phyloP scores from a whole-genome alignment of 345 rosid species.

The Populus simonii region DNA sequence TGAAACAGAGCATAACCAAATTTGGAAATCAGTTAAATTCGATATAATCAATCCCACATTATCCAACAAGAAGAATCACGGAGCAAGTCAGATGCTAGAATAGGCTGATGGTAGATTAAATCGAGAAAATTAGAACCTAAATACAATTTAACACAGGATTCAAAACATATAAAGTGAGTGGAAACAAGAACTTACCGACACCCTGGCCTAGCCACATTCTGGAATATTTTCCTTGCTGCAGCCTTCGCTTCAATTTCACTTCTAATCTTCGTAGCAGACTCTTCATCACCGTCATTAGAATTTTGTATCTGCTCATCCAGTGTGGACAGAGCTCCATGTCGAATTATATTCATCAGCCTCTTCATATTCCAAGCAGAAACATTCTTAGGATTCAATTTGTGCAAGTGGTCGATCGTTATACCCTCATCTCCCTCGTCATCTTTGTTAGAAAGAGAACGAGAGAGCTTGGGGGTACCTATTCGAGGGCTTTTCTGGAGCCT shows the following conservation, averaged over 20 bases:
- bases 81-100: not conserved
- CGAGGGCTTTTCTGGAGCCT: slow-evolving; percentile 26
- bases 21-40: not conserved
- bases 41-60: not conserved
- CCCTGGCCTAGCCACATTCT: slow-evolving; percentile 31
- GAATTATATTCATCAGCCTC: slow-evolving; percentile 33
- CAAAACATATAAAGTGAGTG: not conserved
- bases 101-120: not conserved
- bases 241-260: slow-evolving; percentile 34
- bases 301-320: slow-evolving; percentile 26
- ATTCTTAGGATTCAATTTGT: slow-evolving; percentile 29
- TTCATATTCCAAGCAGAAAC: slow-evolving; percentile 41
- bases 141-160: not conserved
- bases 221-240: slow-evolving; percentile 33
- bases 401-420: slow-evolving; percentile 30
- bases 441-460: slow-evolving; percentile 15
- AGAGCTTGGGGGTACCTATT: slow-evolving; percentile 24
- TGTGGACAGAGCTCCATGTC: slow-evolving; percentile 26
- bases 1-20: not conserved
- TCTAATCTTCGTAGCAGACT: slow-evolving; percentile 26
- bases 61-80: not conserved
- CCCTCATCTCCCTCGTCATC: slow-evolving; percentile 20
- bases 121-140: not conserved
- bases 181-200: slow-evolving; percentile 16
- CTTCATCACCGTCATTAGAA: slow-evolving; percentile 26